Percentiles rank a stretch among this genome's conserved stretches.
phyloP scores from a whole-genome alignment of 169 alveolate genomes.

The Eimeria maxima region DNA sequence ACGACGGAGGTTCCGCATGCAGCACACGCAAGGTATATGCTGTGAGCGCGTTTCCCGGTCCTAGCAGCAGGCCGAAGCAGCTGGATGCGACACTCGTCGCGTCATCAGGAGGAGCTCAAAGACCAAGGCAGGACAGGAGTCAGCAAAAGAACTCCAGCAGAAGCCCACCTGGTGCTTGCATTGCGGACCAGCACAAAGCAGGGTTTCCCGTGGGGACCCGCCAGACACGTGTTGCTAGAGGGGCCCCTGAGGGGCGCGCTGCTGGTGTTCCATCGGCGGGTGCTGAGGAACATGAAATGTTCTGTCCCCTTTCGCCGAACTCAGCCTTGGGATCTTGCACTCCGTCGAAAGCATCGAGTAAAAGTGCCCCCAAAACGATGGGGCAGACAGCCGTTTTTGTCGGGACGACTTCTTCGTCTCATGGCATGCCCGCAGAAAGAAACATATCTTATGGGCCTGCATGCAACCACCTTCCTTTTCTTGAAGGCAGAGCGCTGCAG shows the following conservation, averaged over 20 bases:
- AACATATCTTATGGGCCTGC: slow-evolving; percentile 39
- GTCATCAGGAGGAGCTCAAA: not conserved
- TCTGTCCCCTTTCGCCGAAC: slow-evolving; percentile 46
- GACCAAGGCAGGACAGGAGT: not conserved
- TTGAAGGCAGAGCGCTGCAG: slow-evolving; percentile 72
- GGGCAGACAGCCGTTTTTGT: not conserved
- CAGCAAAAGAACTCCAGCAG: not conserved
- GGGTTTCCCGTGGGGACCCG: not conserved
- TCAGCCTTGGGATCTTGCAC: slow-evolving; percentile 32
- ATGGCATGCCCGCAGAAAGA: not conserved
- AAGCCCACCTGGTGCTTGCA: not conserved
- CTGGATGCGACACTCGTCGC: not conserved
- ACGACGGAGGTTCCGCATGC: not conserved
- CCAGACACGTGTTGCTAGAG: not conserved
- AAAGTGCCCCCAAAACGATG: not conserved
- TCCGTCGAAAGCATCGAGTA: not conserved
- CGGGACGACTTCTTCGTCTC: not conserved
- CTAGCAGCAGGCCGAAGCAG: slow-evolving; percentile 34
- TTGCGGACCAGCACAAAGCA: not conserved
- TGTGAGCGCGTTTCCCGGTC: slow-evolving; percentile 8
- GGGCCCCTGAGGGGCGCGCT: slow-evolving; percentile 19
- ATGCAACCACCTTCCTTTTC: slow-evolving; percentile 80
- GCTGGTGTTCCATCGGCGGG: not conserved
- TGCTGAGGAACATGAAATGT: slow-evolving; percentile 18
- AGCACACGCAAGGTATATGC: not conserved